Evolutionary conservation across 1,284 basidiomycete species (phyloP).

Genomic region (Lignosus rhinocerotis): DNA sequence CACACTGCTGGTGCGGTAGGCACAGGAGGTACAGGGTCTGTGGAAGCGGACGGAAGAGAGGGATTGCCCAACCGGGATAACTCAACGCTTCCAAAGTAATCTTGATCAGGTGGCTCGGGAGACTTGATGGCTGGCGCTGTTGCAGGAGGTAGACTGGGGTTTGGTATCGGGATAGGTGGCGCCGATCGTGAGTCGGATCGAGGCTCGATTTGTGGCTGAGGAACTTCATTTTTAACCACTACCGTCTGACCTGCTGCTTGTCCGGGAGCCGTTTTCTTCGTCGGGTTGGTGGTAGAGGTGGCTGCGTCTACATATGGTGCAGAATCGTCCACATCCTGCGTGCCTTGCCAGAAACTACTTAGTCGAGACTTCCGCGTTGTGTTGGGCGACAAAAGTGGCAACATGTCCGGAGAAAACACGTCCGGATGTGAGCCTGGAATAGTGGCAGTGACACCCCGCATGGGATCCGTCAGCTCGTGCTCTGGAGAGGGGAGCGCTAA

Average conservation of each 20-base stretch:
- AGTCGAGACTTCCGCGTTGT: conserved; percentile 55
- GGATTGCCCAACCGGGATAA: conserved; percentile 1
- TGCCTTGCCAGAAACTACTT: conserved; percentile 73
- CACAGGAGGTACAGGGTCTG: neutral
- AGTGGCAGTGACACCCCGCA: conserved; percentile 68
- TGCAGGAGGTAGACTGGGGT: conserved; percentile 26
- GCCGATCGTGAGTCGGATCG: neutral
- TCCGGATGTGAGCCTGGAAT: conserved; percentile 62
- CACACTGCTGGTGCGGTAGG: neutral
- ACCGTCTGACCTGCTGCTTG: conserved; percentile 18
- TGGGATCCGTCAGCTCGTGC: conserved; percentile 82
- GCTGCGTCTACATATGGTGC: neutral
- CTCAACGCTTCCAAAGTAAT: conserved; percentile 34
- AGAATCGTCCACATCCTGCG: conserved; percentile 44
- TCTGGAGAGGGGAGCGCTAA: conserved; percentile 85
- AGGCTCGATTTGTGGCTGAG: conserved; percentile 1
- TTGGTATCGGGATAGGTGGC: conserved; percentile 9
- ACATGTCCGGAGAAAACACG: neutral
- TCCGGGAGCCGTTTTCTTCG: neutral
- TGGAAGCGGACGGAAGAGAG: neutral
- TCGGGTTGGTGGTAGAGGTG: neutral
- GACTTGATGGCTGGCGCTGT: conserved; percentile 29
- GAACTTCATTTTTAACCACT: conserved; percentile 10
- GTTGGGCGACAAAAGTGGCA: conserved; percentile 43
- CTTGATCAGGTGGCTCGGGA: conserved; percentile 26